Base-by-base conservation (phyloP, 441 rosid genomes). In the Arabidopsis lyrata region DNA sequence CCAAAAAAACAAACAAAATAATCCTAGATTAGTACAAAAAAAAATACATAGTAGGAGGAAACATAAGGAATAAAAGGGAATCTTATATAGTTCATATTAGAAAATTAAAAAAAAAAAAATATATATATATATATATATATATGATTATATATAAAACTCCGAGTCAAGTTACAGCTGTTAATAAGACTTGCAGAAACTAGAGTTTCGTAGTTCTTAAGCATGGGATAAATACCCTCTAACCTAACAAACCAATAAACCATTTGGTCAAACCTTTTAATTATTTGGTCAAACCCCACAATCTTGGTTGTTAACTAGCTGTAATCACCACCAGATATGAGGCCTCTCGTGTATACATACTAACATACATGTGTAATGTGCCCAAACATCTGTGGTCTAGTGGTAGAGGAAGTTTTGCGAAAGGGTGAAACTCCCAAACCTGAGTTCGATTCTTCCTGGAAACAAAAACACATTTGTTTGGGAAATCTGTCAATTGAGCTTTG, bases 231-330 rank as follows among this genome's bases (percentile, higher is more conserved):
- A 68, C 64, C 75, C 34, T 70, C 68, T 49, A 63, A 64, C 67
- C 31, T 29, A 29, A 29, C 31, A 29, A 41, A 64, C 61, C 44
- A 65, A 57, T 71, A 59, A 71, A 65, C 60, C 38, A 66, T 54
- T 15, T 61, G 77, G 81, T 77, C 77, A 66, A 72, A 66, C 24
- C 42, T 65, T 47, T 58, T 32, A 48, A 70, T 50, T 72, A 77
- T 66, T 66, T 54, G 77, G 80, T 72, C 80, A 77, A 77, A 77
- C 53, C 60, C 66, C 68, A 44, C 54, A 53, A 66, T 64, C 63
- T 57, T 65, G 36, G 76, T 76, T 70, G 80, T 70, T 63, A 70
- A 45, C n/a, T 66, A 66, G 80, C 80, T 77, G 80, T 70, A 48
- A 56, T 4, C 31, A 24, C 27, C 54, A 16, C 42, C 22, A 45